Base-by-base conservation (phyloP, 164 flowering plant genomes). In the Vitis cinerea region DNA sequence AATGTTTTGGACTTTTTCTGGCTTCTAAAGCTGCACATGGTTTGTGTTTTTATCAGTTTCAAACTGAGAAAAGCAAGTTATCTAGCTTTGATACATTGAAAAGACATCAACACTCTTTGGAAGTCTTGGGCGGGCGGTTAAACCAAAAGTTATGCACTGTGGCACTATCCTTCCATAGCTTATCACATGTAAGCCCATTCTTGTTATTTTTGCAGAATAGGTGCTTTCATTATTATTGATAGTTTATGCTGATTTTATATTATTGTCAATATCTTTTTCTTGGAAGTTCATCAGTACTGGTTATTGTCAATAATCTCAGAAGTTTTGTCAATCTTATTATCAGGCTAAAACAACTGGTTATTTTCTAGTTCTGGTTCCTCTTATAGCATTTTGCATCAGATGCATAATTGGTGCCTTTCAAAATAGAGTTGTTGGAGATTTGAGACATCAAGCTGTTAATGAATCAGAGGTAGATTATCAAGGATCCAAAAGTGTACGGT, bases 371-470 rank as follows among this genome's bases (percentile, higher is more conserved):
- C 74, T 87, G 81, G 82, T 81, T 79, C 83, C 88, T 71, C 73
- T 85, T 60, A 67, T 87, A 71, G 87, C 85, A 72, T 65, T 87
- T 75, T 83, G 90, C 84, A 72, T 80, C 78, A 70, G 82, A 80
- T 81, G 79, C 82, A 72, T 86, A 50, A 64, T 79, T 61, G 64
- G 69, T 57, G 75, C 76, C 10, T 70, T 83, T 63, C 78, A 69
- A 53, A 74, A 70, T 64, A 75, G 71, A 75, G 60, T 64, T 60
- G 31, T 63, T 14, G 64, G 68, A 67, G 48, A 65, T 16, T 70
- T 50, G 71, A 73, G 73, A 72, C 69, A 23, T 65, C 58, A 59
- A 63, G 67, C 61, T 61, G 58, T 17, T 48, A 70, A 64, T 59
- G 74, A 76, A 71, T 59, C 77, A 50, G 64, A 64, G 65, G 48